A percentile compares a stretch with the other conserved stretches of the same genome.
Evolutionary conservation across 805 yeast species (phyloP).

Genomic region (Suhomyces sp.): DNA sequence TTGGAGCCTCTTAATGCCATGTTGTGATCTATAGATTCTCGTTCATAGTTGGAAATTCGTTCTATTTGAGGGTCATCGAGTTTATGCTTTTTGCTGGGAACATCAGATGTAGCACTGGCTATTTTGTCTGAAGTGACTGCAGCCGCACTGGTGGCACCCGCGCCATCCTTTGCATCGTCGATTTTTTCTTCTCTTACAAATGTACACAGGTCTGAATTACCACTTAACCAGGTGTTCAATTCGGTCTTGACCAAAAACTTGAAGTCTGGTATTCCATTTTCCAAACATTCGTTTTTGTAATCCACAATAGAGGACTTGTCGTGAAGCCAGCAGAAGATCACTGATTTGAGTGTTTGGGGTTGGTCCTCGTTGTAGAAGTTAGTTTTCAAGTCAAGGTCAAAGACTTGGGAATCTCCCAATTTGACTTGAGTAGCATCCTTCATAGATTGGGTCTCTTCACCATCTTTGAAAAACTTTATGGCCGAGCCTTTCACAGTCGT

Average conservation of each 20-base stretch:
- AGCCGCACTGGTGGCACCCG: slow-evolving; percentile 14
- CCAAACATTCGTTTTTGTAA: slow-evolving; percentile 71
- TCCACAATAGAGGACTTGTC: slow-evolving; percentile 76
- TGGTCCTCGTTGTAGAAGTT: slow-evolving; percentile 52
- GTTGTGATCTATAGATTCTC: slow-evolving; percentile 55
- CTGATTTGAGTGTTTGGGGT: slow-evolving; percentile 53
- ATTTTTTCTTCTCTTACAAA: slow-evolving; percentile 34
- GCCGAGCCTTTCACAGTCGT: slow-evolving; percentile 23
- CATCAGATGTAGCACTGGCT: slow-evolving; percentile 2
- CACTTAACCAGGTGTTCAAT: slow-evolving; percentile 75
- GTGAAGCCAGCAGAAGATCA: slow-evolving; percentile 75
- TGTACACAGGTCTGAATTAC: slow-evolving; percentile 58
- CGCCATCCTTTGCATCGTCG: neutral
- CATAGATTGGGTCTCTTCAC: slow-evolving; percentile 20
- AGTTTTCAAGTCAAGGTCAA: slow-evolving; percentile 46
- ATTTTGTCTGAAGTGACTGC: neutral
- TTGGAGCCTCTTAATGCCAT: slow-evolving; percentile 64
- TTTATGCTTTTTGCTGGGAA: slow-evolving; percentile 9
- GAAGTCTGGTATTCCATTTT: slow-evolving; percentile 61
- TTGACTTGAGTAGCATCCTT: slow-evolving; percentile 35
- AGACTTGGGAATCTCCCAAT: slow-evolving; percentile 21
- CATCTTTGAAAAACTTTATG: slow-evolving; percentile 17
- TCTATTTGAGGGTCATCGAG: slow-evolving; percentile 48
- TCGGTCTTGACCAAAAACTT: slow-evolving; percentile 85
- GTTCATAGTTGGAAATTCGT: slow-evolving; percentile 45